Evolutionary conservation across 2,329 filamentous ascomycete species (phyloP), one percentile per base, ranked within the genome.

Genomic region (Alternaria sp.): DNA sequence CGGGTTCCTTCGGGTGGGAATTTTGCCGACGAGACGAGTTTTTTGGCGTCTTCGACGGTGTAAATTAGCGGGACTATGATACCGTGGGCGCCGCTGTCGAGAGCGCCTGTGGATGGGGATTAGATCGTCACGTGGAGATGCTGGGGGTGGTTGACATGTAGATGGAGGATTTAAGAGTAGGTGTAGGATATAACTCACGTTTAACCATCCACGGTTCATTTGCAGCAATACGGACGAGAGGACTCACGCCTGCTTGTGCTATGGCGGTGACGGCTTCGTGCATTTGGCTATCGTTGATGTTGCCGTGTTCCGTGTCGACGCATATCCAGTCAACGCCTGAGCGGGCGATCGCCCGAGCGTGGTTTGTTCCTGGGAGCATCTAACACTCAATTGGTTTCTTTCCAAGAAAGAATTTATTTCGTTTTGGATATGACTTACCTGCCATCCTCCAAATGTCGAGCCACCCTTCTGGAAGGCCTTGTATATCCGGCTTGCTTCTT

Each of bases 201-300:
- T 88, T 87, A 57, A 87, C 84, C 84, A 86, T 86, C 85, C 84
- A 87, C 46, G 82, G 79, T 74, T 87, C 84, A 55, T 85, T 85
- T 26, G 83, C 83, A 13, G 83, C 80, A 40, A 87, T 82, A 51
- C 79, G 74, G 21, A 82, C 80, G 11, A 82, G 62, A 5, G 80
- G 80, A 36, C 75, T 79, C 24, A 81, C 77, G 11, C 78, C 78
- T 51, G 78, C 78, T 24, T 77, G 74, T 34, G 78, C 79, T 41
- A 81, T 79, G n/a, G 80, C 79, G 11, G 80, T 82, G 10, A 86
- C 82, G 48, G 82, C 80, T 69, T 85, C 82, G 63, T 85, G 83
- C 84, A 86, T 86, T 60, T 80, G 76, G 46, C 75, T 77, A 63
- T 84, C 82, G 60, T 81, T 82, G 63, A 86, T 84, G 67, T 85